Evolutionary conservation across 2,329 filamentous ascomycete genomes (phyloP), one percentile per base, ranked within the genome.

Genomic region (Hymenoscyphus albidus): DNA sequence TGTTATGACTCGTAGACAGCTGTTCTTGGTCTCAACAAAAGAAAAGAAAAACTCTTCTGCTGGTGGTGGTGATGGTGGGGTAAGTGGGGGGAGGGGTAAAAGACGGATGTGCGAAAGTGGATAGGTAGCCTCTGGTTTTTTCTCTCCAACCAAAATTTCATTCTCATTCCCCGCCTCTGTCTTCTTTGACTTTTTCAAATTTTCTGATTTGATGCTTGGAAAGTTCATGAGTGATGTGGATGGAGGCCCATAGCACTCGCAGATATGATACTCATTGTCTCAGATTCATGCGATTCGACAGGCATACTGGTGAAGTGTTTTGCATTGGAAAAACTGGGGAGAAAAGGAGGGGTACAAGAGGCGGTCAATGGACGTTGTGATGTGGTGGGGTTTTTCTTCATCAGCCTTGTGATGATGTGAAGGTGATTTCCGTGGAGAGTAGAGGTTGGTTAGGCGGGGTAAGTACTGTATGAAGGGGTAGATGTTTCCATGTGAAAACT

Each of bases 61-160:
- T 54, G 35, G 35, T 22, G 27, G 3, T 22, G 22, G 22, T 22
- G 18, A 13, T 27, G 48, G 48, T 22, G 48, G 48, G 18, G 18
- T 54, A 54, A 54, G 48, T 54, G 48, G 48, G 48, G 44, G 48
- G 48, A 54, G 48, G 48, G 48, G 48, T 54, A 54, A 54, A 54
- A 27, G 35, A 54, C 18, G 48, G 48, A 54, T 12, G 48, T 54
- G 22, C 48, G 22, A 27, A 54, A 14, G 48, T 54, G 48, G 48
- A 54, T 6, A 35, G 35, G 32, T 22, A 22, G 2, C 27, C 35
- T 35, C 35, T 35, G 1, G 5, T 35, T 35, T 35, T 35, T 35
- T 35, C 35, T 35, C 35, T 35, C 35, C 35, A 35, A 5, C 3
- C 35, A 35, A 27, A 22, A 22, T 27, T 54, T 10, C 44, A 3